Base-by-base conservation (phyloP, 148 eudicot species). In the Dianthus caryophyllus region DNA sequence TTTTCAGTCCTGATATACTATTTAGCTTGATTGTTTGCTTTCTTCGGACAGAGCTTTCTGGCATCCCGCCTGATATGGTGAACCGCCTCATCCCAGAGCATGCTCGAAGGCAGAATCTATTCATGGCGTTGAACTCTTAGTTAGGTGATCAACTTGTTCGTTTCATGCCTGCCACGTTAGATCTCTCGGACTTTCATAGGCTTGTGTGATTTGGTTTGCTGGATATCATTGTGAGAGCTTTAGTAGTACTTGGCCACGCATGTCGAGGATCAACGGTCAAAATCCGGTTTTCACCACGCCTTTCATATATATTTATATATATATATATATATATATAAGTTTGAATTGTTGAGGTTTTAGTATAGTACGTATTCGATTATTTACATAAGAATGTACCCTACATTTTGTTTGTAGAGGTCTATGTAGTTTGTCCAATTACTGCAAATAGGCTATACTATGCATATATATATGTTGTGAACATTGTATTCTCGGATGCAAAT, bases 11-110 rank as follows among this genome's bases (percentile, higher is more conserved):
- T 10, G 22, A 17, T 26, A 13, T 41, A 9, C 12, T 17, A 12
- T 12, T 8, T 30, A 50, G 27, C 36, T 65, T 64, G 61, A 10
- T 1, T 20, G 6, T 43, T 17, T 31, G 6, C 50, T 5, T 47
- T 51, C 22, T 63, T 53, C 18, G 66, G 17, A 55, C 92, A 94
- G 97, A 94, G 80, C 89, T 94, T 49, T 71, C 90, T 13, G 92
- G 90, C 54, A 82, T 94, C 76, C 88, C 92, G 39, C 75, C 84
- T 22, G 93, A 94, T 20, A 88, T 78, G 74, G 74, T 84, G 39
- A 89, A 82, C 44, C 96, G 96, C 65, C 90, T 94, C 70, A 78
- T 94, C 67, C 97, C 99, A 9, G 97, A 94, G 70, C 97, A 94
- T 88, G 97, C 99, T 67, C 89, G 97, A 39, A 84, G 83, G 77